Conservation (phyloP, 176 grass and related monocot genomes). For the Pharus latifolius region DNA sequence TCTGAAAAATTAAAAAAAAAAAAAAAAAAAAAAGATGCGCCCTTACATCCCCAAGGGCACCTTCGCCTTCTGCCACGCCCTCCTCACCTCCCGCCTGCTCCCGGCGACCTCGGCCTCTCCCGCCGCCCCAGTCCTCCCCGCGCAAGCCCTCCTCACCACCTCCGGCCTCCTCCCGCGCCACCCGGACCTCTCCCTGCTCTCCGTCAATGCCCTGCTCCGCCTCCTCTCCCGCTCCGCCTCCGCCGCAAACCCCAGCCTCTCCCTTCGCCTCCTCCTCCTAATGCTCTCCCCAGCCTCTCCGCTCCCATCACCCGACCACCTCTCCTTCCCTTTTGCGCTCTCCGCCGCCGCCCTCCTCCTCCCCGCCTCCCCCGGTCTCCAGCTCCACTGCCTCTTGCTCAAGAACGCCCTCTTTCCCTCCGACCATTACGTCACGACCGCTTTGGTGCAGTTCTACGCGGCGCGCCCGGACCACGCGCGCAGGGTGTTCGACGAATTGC, state of each 20-base stretch:
- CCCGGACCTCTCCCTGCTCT: slow-evolving; percentile 41
- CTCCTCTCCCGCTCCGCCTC: slow-evolving; percentile 32
- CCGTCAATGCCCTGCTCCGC: slow-evolving; percentile 48
- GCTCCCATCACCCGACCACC: slow-evolving; percentile 60
- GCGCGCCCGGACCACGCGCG: slow-evolving; percentile 12
- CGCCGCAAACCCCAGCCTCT: slow-evolving; percentile 35
- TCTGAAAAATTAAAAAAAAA: no score
- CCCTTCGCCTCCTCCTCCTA: slow-evolving; percentile 32
- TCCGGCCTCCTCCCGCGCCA: slow-evolving; percentile 26
- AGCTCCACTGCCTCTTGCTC: slow-evolving; percentile 49
- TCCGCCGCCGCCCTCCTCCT: slow-evolving; percentile 27
- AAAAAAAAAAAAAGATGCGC: no score
- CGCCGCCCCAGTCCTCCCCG: slow-evolving; percentile 21
- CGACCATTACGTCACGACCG: slow-evolving; percentile 76
- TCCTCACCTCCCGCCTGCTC: slow-evolving; percentile 47
- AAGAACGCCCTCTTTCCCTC: slow-evolving; percentile 56
- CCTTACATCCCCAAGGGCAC: slow-evolving; percentile 29
- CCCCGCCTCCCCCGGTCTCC: slow-evolving; percentile 17
- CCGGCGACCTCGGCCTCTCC: slow-evolving; percentile 1
- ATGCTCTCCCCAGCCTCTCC: slow-evolving; percentile 43
- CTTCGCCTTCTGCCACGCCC: slow-evolving; percentile 39
- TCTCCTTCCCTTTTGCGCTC: slow-evolving; percentile 77
- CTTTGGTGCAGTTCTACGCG: slow-evolving; percentile 50
- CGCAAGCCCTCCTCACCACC: slow-evolving; percentile 45
- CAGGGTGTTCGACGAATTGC: slow-evolving; percentile 59